Percentiles rank a stretch among this genome's conserved stretches.
Evolutionary conservation across 345 rosid species (phyloP).

Genomic region (Erysimum cheiranthoides): DNA sequence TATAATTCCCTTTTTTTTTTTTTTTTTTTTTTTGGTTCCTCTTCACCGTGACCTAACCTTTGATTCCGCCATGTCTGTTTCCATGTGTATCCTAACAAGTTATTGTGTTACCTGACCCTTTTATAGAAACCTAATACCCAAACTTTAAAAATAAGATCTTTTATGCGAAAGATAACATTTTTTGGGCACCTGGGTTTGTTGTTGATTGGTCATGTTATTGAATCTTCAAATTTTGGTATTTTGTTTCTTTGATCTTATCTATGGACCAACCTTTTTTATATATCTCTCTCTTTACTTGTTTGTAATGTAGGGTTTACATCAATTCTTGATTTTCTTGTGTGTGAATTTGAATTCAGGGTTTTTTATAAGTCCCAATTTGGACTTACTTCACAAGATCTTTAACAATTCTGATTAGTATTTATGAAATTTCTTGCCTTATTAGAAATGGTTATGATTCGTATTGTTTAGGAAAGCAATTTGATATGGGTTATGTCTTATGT

Average conservation of each 20-base stretch:
- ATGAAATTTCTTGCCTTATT: slow-evolving; percentile 21
- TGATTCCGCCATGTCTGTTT: slow-evolving; percentile 51
- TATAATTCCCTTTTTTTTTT: slow-evolving; percentile 15
- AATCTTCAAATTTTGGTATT: slow-evolving; percentile 42
- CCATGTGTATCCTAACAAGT: slow-evolving; percentile 45
- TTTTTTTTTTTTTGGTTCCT: slow-evolving; percentile 33
- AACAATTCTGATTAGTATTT: slow-evolving; percentile 7
- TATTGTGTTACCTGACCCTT: slow-evolving; percentile 49
- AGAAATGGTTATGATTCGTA: slow-evolving; percentile 2
- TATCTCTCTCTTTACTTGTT: slow-evolving; percentile 8
- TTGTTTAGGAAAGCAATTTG: slow-evolving; percentile 12
- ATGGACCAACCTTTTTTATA: slow-evolving; percentile 41
- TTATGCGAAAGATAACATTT: slow-evolving; percentile 24
- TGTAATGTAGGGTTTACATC: slow-evolving; percentile 41
- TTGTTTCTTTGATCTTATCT: slow-evolving; percentile 37
- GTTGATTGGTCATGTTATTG: slow-evolving; percentile 36
- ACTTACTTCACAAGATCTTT: slow-evolving; percentile 24
- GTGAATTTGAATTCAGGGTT: slow-evolving; percentile 20
- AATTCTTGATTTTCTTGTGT: slow-evolving; percentile 14
- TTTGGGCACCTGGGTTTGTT: slow-evolving; percentile 46
- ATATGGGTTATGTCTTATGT: not conserved
- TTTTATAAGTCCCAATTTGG: slow-evolving; percentile 9
- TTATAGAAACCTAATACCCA: not conserved
- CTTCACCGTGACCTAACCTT: slow-evolving; percentile 49
- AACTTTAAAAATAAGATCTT: slow-evolving; percentile 33